Evolutionary conservation across 2,329 filamentous ascomycete species (phyloP).

Genomic region (Pyricularia sp.): DNA sequence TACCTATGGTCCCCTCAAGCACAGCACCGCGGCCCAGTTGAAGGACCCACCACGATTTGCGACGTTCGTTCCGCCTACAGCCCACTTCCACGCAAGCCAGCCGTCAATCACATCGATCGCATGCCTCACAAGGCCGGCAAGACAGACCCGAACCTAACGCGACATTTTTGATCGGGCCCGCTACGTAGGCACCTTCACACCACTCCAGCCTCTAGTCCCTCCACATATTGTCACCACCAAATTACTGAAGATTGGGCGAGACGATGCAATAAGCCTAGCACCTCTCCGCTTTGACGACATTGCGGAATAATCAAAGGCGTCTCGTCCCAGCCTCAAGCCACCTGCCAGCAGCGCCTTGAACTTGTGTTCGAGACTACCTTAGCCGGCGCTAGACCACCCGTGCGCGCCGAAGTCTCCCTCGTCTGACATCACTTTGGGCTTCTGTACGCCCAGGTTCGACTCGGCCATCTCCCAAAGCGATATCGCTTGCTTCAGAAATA

Average conservation of each 20-base stretch:
- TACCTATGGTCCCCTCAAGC: background rate
- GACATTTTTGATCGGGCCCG: background rate
- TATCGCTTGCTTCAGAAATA: background rate
- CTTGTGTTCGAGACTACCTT: background rate
- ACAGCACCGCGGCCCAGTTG: background rate
- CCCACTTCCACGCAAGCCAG: background rate
- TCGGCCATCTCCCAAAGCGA: background rate
- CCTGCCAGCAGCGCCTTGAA: background rate
- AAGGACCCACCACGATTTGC: background rate
- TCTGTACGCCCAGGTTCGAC: conserved; percentile 5
- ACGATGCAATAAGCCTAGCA: background rate
- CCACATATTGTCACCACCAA: background rate
- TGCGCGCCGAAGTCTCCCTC: background rate
- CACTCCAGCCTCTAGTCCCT: background rate
- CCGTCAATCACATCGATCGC: background rate
- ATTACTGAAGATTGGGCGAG: background rate
- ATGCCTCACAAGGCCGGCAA: background rate
- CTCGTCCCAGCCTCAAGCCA: background rate
- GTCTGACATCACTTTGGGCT: background rate
- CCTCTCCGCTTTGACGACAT: background rate
- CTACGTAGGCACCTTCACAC: background rate
- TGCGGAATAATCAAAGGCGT: background rate
- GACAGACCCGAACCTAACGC: background rate
- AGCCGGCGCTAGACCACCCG: background rate
- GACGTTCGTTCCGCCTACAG: background rate